Evolutionary conservation across 2,329 filamentous ascomycete species (phyloP), one percentile per base, ranked within the genome.

Genomic region (Xylogone sp.): DNA sequence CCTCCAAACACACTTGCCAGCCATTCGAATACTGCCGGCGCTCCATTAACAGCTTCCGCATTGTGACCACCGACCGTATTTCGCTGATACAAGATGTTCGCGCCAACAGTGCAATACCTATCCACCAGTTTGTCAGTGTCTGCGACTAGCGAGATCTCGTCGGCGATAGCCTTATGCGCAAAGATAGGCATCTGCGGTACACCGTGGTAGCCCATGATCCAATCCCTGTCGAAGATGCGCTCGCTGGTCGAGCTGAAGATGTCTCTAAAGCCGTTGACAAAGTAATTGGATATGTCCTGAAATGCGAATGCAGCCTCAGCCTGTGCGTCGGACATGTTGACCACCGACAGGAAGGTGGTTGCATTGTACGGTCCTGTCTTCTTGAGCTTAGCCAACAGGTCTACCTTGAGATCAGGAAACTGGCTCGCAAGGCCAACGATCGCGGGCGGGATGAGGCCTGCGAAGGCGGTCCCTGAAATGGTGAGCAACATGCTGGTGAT

Each of bases 141-240:
- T 3, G 56, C 62, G 2, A 76, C 64, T 3, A 67, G 63, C 7
- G 69, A 73, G 46, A 76, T 63, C 49, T 78, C 70, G 34, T 81
- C 77, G 2, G 59, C 53, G 18, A 73, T 68, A 0, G 75, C 72
- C 54, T 80, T 79, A 61, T 80, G 79, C 2, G 76, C 59, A 53
- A 75, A 75, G 6, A 79, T 48, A 0, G 77, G 77, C 59, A 78
- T 75, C 10, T 64, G 53, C 0, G 76, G 77, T 0, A 69, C 62
- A 42, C 72, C 71, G 46, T 73, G 68, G 65, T 43, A n/a, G 12
- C 52, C 53, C 46, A 55, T 49, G n/a, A 43, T 27, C 5, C 44
- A 45, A n/a, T 46, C 46, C 2, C 18, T 21, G 1, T 29, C 6
- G 7, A 54, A 20, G 19, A 46, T 8, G 2, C 31, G 13, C 16